Conservation (phyloP, 768 basidiomycete species). For the Lepiota brunneoincarnata region DNA sequence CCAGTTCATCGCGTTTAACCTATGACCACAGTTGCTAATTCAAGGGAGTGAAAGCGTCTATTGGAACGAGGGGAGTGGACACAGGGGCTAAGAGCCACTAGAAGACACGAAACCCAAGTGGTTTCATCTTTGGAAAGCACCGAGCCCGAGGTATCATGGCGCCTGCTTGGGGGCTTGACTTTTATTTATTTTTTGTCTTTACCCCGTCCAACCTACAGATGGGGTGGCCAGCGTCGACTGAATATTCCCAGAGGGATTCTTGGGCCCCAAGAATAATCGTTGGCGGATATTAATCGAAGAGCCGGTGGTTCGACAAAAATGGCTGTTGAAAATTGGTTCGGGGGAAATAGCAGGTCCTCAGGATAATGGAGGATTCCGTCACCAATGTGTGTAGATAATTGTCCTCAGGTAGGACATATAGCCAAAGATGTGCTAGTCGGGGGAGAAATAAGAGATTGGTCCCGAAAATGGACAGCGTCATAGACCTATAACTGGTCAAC, state of each 20-base stretch:
- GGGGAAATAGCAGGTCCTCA: no score
- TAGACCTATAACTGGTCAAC: background rate
- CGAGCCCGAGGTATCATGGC: constrained; percentile 3
- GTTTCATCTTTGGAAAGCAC: background rate
- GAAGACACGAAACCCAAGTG: constrained; percentile 6
- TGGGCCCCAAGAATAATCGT: no score
- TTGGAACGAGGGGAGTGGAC: background rate
- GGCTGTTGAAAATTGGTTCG: no score
- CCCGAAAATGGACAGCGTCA: background rate
- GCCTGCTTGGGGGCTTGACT: background rate
- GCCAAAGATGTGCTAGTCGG: constrained; percentile 4
- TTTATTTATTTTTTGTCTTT: no score
- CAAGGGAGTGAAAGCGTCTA: background rate
- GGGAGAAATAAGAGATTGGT: background rate
- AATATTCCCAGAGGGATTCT: no score
- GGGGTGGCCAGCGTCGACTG: no score
- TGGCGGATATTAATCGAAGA: no score
- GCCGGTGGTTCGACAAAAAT: no score
- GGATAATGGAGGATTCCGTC: no score
- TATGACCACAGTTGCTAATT: background rate
- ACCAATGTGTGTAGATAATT: background rate
- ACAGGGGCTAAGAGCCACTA: constrained; percentile 6
- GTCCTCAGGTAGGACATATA: background rate
- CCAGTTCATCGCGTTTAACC: no score
- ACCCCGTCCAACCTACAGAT: no score